Evolutionary conservation across 495 filamentous ascomycete genomes (phyloP).

Genomic region (Bathelium albidoporum): DNA sequence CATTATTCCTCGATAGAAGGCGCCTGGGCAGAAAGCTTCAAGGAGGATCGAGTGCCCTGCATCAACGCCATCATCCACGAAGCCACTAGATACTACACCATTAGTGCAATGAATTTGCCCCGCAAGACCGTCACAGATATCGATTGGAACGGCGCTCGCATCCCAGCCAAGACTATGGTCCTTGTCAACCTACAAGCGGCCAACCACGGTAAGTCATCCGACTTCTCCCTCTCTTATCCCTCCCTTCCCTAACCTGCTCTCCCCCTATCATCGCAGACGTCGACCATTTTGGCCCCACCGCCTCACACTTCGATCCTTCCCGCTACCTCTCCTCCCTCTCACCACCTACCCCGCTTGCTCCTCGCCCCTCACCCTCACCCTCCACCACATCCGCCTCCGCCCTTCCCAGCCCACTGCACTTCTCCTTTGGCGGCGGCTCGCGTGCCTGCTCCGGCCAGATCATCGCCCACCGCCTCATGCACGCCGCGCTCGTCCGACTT

Average conservation of each 20-base stretch:
- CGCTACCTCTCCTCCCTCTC: conserved; percentile 38
- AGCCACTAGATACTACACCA: conserved; percentile 45
- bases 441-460: conserved; percentile 43
- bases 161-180: conserved; percentile 45
- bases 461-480: conserved; percentile 43
- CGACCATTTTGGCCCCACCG: conserved; percentile 42
- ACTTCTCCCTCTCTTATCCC: background rate
- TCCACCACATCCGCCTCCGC: background rate
- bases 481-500: conserved; percentile 40
- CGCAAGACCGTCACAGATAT: conserved; percentile 43
- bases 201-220: conserved; percentile 40
- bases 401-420: conserved; percentile 31
- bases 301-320: conserved; percentile 43
- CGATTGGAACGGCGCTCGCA: conserved; percentile 45
- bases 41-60: conserved; percentile 53
- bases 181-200: conserved; percentile 49
- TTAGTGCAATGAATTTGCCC: conserved; percentile 44
- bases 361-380: conserved; percentile 8
- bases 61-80: conserved; percentile 54
- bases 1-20: conserved; percentile 38
- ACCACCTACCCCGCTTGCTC: conserved; percentile 29
- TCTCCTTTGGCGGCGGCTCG: conserved; percentile 46
- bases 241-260: no score
- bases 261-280: conserved; percentile 28
- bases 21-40: conserved; percentile 38